Percentiles rank a stretch among this genome's conserved stretches.
Evolutionary conservation across 495 filamentous ascomycete genomes (phyloP).

Genomic region (Podospora pseudoanserina): DNA sequence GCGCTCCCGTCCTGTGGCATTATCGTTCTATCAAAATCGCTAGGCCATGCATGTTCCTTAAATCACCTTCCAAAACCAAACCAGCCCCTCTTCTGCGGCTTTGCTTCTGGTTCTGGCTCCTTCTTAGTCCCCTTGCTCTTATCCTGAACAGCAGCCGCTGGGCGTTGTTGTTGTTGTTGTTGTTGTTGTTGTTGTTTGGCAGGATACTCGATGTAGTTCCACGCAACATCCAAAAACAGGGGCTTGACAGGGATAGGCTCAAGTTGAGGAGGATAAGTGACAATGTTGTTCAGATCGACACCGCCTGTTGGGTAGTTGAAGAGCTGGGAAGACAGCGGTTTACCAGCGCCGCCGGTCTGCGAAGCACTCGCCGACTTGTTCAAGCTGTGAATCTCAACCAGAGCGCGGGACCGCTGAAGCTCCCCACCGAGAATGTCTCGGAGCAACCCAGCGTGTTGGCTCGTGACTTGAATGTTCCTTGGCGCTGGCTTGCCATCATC

Average conservation of each 20-base stretch:
- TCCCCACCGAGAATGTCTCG: conserved; percentile 59
- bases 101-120: conserved; percentile 37
- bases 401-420: conserved; percentile 71
- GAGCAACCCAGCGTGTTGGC: conserved; percentile 53
- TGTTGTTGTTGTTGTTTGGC: conserved; percentile 39
- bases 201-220: conserved; percentile 97
- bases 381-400: conserved; percentile 73
- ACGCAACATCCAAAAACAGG: conserved; percentile 92
- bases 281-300: conserved; percentile 73
- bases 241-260: conserved; percentile 89
- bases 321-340: conserved; percentile 65
- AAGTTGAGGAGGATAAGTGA: conserved; percentile 79
- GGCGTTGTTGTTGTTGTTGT: background rate
- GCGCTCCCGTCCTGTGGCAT: background rate
- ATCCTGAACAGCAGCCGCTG: background rate
- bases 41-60: background rate
- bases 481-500: conserved; percentile 31
- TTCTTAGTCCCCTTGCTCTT: conserved; percentile 25
- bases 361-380: conserved; percentile 32
- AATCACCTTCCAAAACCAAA: conserved; percentile 76
- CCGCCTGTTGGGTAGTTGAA: conserved; percentile 65
- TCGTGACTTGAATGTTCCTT: conserved; percentile 57
- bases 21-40: background rate
- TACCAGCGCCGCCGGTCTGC: conserved; percentile 26
- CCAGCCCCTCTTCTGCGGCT: conserved; percentile 72